Percentiles rank a stretch among this genome's conserved stretches.
phyloP scores from a whole-genome alignment of 106 monocot species.

The Acorus calamus region DNA sequence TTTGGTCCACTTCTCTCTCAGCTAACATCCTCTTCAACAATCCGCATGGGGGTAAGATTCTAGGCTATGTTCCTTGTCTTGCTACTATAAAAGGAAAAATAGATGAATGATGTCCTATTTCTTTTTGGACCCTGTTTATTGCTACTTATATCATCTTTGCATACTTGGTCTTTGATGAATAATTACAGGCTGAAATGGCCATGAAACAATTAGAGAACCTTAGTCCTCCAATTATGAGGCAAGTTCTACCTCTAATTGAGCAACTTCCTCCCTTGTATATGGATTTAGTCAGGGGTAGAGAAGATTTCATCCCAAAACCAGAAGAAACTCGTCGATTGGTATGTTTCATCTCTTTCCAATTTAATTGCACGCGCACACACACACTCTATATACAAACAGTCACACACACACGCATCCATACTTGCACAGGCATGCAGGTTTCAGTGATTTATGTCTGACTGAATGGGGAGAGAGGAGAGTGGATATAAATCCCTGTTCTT shows the following conservation, averaged over 20 bases:
- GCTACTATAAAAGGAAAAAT: no score
- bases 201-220: slow-evolving; percentile 80
- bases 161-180: no score
- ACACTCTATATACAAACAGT: background rate
- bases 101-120: no score
- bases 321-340: slow-evolving; percentile 90
- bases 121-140: no score
- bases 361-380: no score
- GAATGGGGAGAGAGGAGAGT: no score
- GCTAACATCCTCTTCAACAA: slow-evolving; percentile 54
- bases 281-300: slow-evolving; percentile 84
- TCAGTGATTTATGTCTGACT: no score
- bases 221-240: slow-evolving; percentile 82
- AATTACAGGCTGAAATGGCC: slow-evolving; percentile 75
- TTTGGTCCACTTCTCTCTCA: slow-evolving; percentile 88
- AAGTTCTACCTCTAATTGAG: slow-evolving; percentile 80
- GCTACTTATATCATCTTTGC: no score
- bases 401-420: background rate
- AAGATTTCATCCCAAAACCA: slow-evolving; percentile 94
- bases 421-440: background rate
- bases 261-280: slow-evolving; percentile 91
- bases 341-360: slow-evolving; percentile 5
- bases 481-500: no score
- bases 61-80: background rate
- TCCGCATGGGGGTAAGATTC: slow-evolving; percentile 57